Evolutionary conservation across 2,329 filamentous ascomycete genomes (phyloP), one percentile per base, ranked within the genome.

Genomic region (Trichoderma polysporum): DNA sequence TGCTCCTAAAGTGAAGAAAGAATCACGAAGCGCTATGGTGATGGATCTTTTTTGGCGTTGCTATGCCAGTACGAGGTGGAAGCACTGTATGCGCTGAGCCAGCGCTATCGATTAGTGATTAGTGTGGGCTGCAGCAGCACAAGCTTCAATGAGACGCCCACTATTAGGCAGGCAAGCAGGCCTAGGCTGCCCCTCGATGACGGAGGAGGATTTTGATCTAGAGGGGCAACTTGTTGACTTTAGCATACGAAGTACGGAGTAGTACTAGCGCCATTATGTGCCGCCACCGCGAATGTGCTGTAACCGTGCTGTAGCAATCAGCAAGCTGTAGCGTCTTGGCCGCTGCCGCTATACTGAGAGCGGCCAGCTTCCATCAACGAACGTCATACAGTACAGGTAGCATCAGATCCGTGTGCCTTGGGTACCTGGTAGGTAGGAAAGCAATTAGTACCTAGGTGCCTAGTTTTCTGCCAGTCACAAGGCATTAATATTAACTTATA

Each of bases 141-240:
- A n/a, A n/a, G n/a, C n/a, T n/a, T n/a, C n/a, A n/a, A n/a, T 47
- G 29, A 47, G 61, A 25, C 27, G 31, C 27, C 49, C 45, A 50
- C 17, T n/a, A n/a, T 10, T n/a, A 35, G 33, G 3, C 33, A 17
- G 10, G 13, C n/a, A 4, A 45, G 41, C 41, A 19, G 41, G n/a
- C n/a, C 22, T 37, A 56, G 61, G 50, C 61, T 54, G 37, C 61
- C 50, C 61, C 61, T 56, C 61, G 61, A 47, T 64, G 61, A 64
- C 61, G 61, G 61, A 47, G 59, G n/a, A n/a, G n/a, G n/a, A 10
- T 17, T 13, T 25, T 39, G 41, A 45, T 22, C n/a, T 45, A 35
- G 61, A 56, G 61, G 61, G 61, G 61, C 60, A 63, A 22, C 37
- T 41, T 41, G 33, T 12, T 35, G 33, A 35, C 33, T 35, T 35